phyloP scores from a whole-genome alignment of 2,329 filamentous ascomycete species.

The Fusarium phyllophilum region DNA sequence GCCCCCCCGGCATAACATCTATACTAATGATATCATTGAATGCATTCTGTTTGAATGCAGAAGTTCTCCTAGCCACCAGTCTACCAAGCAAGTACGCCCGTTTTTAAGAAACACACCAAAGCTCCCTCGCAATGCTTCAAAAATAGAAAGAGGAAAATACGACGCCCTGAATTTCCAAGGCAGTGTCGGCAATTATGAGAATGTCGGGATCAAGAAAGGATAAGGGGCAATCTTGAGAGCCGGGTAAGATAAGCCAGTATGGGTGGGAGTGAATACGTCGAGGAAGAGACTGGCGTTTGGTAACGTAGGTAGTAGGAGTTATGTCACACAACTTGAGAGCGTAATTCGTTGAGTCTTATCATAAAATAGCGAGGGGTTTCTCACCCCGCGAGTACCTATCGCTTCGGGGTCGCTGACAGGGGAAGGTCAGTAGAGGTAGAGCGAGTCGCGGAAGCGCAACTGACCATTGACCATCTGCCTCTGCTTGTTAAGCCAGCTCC shows the following conservation, averaged over 20 bases:
- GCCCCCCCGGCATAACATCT: slow-evolving; percentile 9
- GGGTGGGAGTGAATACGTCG: slow-evolving; percentile 15
- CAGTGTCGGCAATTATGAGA: slow-evolving; percentile 9
- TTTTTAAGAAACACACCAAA: slow-evolving; percentile 38
- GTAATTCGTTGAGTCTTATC: slow-evolving; percentile 11
- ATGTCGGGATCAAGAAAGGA: slow-evolving; percentile 15
- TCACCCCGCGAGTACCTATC: slow-evolving; percentile 55
- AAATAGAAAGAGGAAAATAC: slow-evolving; percentile 15
- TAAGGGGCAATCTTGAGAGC: slow-evolving; percentile 10
- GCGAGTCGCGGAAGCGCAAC: slow-evolving; percentile 55
- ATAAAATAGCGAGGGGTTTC: slow-evolving; percentile 36
- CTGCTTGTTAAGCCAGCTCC: slow-evolving; percentile 88
- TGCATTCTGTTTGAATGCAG: slow-evolving; percentile 17
- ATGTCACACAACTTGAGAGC: slow-evolving; percentile 18
- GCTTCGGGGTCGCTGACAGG: slow-evolving; percentile 58
- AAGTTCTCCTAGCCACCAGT: slow-evolving; percentile 18
- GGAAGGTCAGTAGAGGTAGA: slow-evolving; percentile 56
- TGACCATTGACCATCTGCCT: slow-evolving; percentile 74
- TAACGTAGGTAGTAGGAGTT: background rate
- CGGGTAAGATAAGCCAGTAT: slow-evolving; percentile 5
- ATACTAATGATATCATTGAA: slow-evolving; percentile 22
- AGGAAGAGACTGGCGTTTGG: slow-evolving; percentile 11
- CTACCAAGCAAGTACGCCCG: slow-evolving; percentile 38
- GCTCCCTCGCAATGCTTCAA: slow-evolving; percentile 45
- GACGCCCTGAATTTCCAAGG: slow-evolving; percentile 15